Conservation (phyloP, 2,329 filamentous ascomycete genomes). For the Colletotrichum eleusines region DNA sequence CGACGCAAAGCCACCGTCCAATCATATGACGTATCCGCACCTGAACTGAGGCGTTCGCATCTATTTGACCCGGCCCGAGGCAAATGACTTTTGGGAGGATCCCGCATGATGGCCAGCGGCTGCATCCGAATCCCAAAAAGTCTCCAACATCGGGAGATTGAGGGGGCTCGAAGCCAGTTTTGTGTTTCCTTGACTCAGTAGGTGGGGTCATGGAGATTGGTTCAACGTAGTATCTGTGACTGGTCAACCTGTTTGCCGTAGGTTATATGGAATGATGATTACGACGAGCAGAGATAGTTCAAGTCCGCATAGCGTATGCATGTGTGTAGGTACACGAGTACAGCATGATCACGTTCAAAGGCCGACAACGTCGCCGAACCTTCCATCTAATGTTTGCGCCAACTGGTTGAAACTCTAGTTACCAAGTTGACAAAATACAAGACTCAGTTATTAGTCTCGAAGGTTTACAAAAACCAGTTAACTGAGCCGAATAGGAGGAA, state of each 20-base stretch:
- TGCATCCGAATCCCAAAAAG: neutral
- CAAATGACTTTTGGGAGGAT: neutral
- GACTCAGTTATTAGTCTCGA: neutral
- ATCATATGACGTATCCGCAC: neutral
- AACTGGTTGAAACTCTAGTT: neutral
- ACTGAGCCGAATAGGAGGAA: neutral
- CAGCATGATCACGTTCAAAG: neutral
- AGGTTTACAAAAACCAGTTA: constrained; percentile 3
- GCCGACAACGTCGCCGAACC: neutral
- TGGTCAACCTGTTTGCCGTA: no score
- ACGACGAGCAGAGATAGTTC: neutral
- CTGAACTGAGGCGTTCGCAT: constrained; percentile 17
- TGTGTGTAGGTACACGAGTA: neutral
- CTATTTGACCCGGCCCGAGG: constrained; percentile 37
- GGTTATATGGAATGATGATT: neutral
- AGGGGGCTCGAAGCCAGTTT: neutral
- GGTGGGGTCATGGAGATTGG: neutral
- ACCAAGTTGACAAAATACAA: neutral
- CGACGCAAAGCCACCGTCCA: constrained; percentile 13
- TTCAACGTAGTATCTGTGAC: neutral
- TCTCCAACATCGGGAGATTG: neutral
- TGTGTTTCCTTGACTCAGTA: neutral
- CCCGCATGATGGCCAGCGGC: neutral
- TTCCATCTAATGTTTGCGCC: neutral
- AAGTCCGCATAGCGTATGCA: neutral